phyloP scores from a whole-genome alignment of 2,329 filamentous ascomycete genomes.

The Hypoxylon sp. region DNA sequence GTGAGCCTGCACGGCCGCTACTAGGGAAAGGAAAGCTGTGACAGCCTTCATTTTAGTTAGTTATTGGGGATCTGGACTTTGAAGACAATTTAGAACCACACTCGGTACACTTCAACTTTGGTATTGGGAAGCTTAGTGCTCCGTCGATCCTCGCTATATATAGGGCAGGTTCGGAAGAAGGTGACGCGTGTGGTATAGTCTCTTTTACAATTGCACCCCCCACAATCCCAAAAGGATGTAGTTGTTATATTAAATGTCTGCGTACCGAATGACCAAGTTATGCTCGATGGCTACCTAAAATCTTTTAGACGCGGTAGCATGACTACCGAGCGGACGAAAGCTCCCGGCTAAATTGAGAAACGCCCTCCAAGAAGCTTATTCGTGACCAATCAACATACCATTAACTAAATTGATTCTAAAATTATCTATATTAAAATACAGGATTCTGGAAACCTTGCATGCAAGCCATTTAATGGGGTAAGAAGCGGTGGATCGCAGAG shows the following conservation, averaged over 20 bases:
- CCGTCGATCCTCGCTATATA: constrained; percentile 3
- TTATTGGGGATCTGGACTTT: background rate
- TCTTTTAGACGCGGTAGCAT: constrained; percentile 27
- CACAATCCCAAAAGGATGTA: constrained; percentile 1
- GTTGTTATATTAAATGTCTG: constrained; percentile 14
- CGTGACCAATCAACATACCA: constrained; percentile 13
- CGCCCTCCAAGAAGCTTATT: constrained; percentile 1
- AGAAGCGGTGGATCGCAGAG: background rate
- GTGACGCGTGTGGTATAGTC: constrained; percentile 2
- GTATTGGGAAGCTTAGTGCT: background rate
- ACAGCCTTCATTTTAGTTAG: constrained; percentile 39
- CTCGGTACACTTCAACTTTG: background rate
- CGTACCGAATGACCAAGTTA: constrained; percentile 10
- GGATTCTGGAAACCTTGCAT: constrained; percentile 1
- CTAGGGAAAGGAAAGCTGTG: constrained; percentile 40
- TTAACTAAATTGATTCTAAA: constrained; percentile 16
- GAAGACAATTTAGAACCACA: background rate
- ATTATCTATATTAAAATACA: constrained; percentile 5
- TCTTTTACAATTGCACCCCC: constrained; percentile 11
- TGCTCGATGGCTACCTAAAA: constrained; percentile 30
- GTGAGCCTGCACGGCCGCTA: constrained; percentile 48
- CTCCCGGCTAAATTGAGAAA: constrained; percentile 24
- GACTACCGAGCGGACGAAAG: constrained; percentile 36
- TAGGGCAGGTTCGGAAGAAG: background rate
- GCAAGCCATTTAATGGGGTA: constrained; percentile 13